Evolutionary conservation across 2,329 filamentous ascomycete genomes (phyloP).

Genomic region (Penicillium sp.): DNA sequence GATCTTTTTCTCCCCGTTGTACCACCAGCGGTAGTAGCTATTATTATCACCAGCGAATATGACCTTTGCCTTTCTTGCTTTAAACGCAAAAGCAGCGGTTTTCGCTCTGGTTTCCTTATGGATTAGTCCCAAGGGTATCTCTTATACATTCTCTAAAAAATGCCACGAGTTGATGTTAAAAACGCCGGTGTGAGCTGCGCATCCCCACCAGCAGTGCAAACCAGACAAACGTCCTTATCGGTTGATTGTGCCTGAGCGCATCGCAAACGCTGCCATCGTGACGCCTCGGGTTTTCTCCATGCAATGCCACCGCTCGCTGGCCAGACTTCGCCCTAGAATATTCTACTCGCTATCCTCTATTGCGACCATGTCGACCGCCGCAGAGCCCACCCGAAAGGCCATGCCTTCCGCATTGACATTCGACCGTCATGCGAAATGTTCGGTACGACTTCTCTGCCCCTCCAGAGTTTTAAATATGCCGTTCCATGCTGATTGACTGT

Average conservation of each 20-base stretch:
- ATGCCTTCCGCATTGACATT: slow-evolving; percentile 68
- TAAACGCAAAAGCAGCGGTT: too few species aligned
- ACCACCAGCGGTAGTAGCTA: too few species aligned
- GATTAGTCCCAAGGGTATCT: too few species aligned
- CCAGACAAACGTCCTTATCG: slow-evolving; percentile 25
- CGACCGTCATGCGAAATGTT: slow-evolving; percentile 74
- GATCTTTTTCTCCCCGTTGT: too few species aligned
- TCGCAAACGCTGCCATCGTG: slow-evolving; percentile 6
- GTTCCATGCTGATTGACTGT: slow-evolving; percentile 1
- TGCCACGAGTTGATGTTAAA: not conserved
- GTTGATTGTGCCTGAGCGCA: slow-evolving; percentile 16
- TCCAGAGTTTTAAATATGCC: slow-evolving; percentile 5
- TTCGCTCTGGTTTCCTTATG: too few species aligned
- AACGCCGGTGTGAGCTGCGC: too few species aligned
- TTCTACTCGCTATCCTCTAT: not conserved
- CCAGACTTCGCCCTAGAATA: slow-evolving; percentile 7
- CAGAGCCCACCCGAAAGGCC: slow-evolving; percentile 24
- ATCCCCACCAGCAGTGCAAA: slow-evolving; percentile 11
- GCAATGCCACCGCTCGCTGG: slow-evolving; percentile 15
- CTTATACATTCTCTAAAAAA: too few species aligned
- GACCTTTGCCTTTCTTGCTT: too few species aligned
- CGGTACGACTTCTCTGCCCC: slow-evolving; percentile 55
- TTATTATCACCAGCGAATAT: too few species aligned
- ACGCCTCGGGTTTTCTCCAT: slow-evolving; percentile 13
- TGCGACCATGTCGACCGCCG: slow-evolving; percentile 32